Evolutionary conservation across 169 alveolate genomes (phyloP), one percentile per base, ranked within the genome.

Genomic region (Babesia caballi): DNA sequence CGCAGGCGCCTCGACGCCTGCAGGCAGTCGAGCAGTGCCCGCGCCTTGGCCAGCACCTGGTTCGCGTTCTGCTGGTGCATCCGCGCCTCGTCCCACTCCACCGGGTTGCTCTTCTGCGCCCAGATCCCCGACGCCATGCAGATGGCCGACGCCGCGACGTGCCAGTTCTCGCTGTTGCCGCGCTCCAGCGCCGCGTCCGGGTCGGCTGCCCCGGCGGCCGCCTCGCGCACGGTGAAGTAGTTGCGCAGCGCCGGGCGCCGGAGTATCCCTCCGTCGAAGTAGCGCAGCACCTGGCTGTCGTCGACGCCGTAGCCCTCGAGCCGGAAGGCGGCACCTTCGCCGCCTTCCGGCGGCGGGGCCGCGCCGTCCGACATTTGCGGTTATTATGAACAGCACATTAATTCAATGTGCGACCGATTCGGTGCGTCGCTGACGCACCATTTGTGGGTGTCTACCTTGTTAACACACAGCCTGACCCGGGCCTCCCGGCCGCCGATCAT

Each of bases 301-400:
- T 83, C 90, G 38, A 50, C 53, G 53, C 90, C 93, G 67, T 88
- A 88, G 28, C 90, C 53, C 33, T 88, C 93, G 4, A 78, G 52
- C 19, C 56, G 40, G 33, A 78, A 78, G 23, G 44, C 59, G 25
- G 30, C 14, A 28, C 3, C 42, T n/a, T 44, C 53, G 21, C 25
- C 54, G 21, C 71, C 65, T 19, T 38, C 36, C 9, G 53, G 30
- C 14, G 32, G 41, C 40, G 58, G 17, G 15, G 19, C 1, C 44
- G 33, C 60, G 50, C 30, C 32, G 27, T 47, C 35, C 7, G 52
- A 32, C 73, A 63, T 63, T 47, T 49, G 60, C 38, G 32, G 14
- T 30, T 32, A 47, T 28, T 8, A 17, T 9, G 17, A 14, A 23
- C 32, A 5, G 17, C 17, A 7, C 38, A 60, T 32, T 47, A 63